These are phyloP conservation scores for Euphorbia corollata DNA, from an alignment of 441 rosid species.

Conservation along the genomic window DNA sequence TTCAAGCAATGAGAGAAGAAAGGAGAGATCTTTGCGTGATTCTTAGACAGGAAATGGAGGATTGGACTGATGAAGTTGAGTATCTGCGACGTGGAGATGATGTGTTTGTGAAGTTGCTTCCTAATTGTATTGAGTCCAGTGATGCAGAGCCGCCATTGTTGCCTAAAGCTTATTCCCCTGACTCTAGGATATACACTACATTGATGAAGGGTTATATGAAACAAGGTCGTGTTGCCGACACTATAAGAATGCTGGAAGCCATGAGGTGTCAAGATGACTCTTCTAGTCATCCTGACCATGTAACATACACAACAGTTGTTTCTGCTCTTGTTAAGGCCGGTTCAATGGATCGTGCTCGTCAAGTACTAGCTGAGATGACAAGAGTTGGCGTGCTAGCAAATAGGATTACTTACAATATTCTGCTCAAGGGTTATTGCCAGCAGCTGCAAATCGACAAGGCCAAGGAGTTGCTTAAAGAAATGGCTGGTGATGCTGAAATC, in stretches of 20 bases:
- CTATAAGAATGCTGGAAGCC: constrained; percentile 77
- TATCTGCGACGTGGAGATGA: constrained; percentile 15
- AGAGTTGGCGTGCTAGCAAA: constrained; percentile 75
- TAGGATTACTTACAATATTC: constrained; percentile 74
- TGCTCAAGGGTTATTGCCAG: constrained; percentile 81
- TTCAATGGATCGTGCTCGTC: constrained; percentile 70
- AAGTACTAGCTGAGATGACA: constrained; percentile 77
- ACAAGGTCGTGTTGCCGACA: constrained; percentile 58
- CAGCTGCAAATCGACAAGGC: constrained; percentile 30
- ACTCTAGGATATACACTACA: constrained; percentile 76
- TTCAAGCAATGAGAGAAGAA: constrained; percentile 83
- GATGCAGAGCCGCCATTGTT: constrained; percentile 50
- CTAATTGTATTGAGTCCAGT: constrained; percentile 37
- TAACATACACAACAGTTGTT: constrained; percentile 79
- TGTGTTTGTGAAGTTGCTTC: constrained; percentile 64
- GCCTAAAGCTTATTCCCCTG: constrained; percentile 53
- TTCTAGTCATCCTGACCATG: constrained; percentile 75
- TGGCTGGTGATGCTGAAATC: constrained; percentile 48
- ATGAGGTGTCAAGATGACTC: constrained; percentile 65
- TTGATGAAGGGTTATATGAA: constrained; percentile 97
- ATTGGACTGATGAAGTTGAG: constrained; percentile 22
- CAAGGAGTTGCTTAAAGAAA: constrained; percentile 61
- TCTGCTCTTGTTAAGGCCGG: constrained; percentile 81
- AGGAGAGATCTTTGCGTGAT: constrained; percentile 77
- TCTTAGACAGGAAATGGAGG: constrained; percentile 51